These are phyloP conservation scores for Fusarium sp. DNA, from an alignment of 2,329 filamentous ascomycete species.

Conservation along the genomic window DNA sequence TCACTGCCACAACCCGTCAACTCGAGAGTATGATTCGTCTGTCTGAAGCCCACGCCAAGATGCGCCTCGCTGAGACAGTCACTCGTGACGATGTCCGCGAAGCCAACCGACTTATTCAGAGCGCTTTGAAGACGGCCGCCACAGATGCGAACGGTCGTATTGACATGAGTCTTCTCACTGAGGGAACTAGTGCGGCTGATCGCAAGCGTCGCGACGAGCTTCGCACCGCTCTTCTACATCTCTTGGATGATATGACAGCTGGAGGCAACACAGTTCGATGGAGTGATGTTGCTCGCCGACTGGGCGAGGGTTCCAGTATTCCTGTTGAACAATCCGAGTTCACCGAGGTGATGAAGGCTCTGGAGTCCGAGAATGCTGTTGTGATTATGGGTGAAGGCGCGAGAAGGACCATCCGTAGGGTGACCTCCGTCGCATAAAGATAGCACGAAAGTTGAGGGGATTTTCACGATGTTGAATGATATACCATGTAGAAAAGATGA, in stretches of 20 bases:
- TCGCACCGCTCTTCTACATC: constrained; percentile 78
- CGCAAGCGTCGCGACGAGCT: constrained; percentile 84
- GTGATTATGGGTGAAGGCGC: constrained; percentile 86
- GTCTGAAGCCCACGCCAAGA: constrained; percentile 95
- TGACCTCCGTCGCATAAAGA: constrained; percentile 58
- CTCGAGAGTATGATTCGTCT: constrained; percentile 99
- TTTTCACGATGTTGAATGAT: constrained; percentile 39
- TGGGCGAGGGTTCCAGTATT: constrained; percentile 77
- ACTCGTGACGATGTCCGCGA: constrained; percentile 86
- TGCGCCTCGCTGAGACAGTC: constrained; percentile 84
- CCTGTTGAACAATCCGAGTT: constrained; percentile 84
- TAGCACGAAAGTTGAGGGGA: constrained; percentile 2
- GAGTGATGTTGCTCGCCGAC: constrained; percentile 77
- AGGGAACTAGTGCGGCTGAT: constrained; percentile 92
- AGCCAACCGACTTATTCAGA: constrained; percentile 91
- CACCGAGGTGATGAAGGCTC: constrained; percentile 77
- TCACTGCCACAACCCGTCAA: constrained; percentile 96
- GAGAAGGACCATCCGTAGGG: constrained; percentile 81
- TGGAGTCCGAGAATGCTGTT: constrained; percentile 87
- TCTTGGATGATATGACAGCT: constrained; percentile 84
- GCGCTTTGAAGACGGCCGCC: constrained; percentile 95
- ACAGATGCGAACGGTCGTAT: constrained; percentile 93
- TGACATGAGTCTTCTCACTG: constrained; percentile 94
- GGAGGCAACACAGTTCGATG: constrained; percentile 76
- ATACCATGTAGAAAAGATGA: constrained; percentile 39